A percentile compares a stretch with the other conserved stretches of the same genome.
Evolutionary conservation across 768 basidiomycete genomes (phyloP).

Genomic region (Arthromyces matolae): DNA sequence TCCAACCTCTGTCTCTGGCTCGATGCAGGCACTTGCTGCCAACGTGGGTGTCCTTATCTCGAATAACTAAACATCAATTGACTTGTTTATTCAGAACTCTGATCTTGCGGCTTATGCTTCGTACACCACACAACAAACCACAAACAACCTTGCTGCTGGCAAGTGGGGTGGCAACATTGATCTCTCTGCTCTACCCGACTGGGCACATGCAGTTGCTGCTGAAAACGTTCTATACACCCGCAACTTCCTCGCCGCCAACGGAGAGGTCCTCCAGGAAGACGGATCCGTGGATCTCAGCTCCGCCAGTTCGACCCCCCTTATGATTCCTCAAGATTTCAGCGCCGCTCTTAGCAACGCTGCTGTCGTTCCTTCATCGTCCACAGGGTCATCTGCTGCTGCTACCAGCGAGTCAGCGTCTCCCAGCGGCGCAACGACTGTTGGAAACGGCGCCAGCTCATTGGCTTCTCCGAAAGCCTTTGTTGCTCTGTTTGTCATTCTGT

Average conservation of each 20-base stretch:
- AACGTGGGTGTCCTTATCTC: slow-evolving; percentile 34
- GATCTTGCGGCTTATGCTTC: slow-evolving; percentile 53
- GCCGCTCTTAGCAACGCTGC: slow-evolving; percentile 38
- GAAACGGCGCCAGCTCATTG: slow-evolving; percentile 46
- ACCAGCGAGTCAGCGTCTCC: slow-evolving; percentile 24
- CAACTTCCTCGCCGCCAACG: slow-evolving; percentile 43
- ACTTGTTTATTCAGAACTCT: slow-evolving; percentile 38
- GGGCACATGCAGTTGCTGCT: slow-evolving; percentile 45
- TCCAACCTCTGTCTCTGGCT: slow-evolving; percentile 44
- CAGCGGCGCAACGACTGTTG: slow-evolving; percentile 27
- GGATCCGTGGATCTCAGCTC: slow-evolving; percentile 49
- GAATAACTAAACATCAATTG: not conserved
- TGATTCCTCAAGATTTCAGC: slow-evolving; percentile 58
- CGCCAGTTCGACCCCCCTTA: slow-evolving; percentile 42
- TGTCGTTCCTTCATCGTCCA: slow-evolving; percentile 17
- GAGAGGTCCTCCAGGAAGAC: slow-evolving; percentile 46
- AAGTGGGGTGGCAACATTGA: slow-evolving; percentile 65
- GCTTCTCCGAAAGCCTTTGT: slow-evolving; percentile 48
- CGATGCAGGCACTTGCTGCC: slow-evolving; percentile 47
- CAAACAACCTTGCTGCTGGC: slow-evolving; percentile 43
- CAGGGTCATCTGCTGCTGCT: slow-evolving; percentile 19
- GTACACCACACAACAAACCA: slow-evolving; percentile 46
- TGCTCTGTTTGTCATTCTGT: slow-evolving; percentile 42
- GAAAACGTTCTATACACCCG: slow-evolving; percentile 58
- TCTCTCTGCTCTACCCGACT: slow-evolving; percentile 48